phyloP scores from a whole-genome alignment of 306 rosid genomes.

The Dalbergia cochinchinensis region DNA sequence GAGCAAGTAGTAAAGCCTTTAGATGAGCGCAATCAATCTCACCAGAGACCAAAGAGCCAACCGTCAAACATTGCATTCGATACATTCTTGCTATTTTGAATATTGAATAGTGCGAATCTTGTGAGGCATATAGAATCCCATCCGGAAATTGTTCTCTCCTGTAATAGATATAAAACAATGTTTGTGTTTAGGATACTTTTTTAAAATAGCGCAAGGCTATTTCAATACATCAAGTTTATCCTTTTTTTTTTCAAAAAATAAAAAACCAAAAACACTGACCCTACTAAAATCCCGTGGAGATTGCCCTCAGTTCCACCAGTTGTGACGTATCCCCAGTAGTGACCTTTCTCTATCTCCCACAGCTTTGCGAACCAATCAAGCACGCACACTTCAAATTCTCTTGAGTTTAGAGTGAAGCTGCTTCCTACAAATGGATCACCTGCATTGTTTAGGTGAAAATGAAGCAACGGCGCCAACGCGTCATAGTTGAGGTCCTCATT shows the following conservation, averaged over 20 bases:
- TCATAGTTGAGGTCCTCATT: slow-evolving; percentile 72
- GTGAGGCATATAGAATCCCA: slow-evolving; percentile 72
- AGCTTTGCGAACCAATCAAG: slow-evolving; percentile 79
- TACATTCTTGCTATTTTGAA: slow-evolving; percentile 78
- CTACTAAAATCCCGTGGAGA: slow-evolving; percentile 72
- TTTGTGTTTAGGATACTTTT: too few relatives aligned
- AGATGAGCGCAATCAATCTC: slow-evolving; percentile 74
- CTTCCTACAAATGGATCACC: slow-evolving; percentile 76
- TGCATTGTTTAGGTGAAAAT: slow-evolving; percentile 72
- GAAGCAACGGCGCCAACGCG: slow-evolving; percentile 54
- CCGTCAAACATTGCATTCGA: slow-evolving; percentile 69
- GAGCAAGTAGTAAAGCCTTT: slow-evolving; percentile 50
- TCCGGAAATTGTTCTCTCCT: slow-evolving; percentile 73
- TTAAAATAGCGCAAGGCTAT: too few relatives aligned
- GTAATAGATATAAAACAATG: background rate
- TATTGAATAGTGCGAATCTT: slow-evolving; percentile 71
- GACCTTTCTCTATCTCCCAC: slow-evolving; percentile 69
- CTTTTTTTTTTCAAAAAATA: background rate
- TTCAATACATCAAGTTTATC: background rate
- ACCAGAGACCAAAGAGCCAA: slow-evolving; percentile 62
- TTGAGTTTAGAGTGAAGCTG: slow-evolving; percentile 61
- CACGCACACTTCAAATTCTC: slow-evolving; percentile 69
- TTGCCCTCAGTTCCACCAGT: slow-evolving; percentile 85
- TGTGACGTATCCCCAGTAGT: slow-evolving; percentile 83
- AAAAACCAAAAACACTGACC: slow-evolving; percentile 50